Conservation (phyloP, 2,329 filamentous ascomycete genomes). For the Neonectria ditissima region DNA sequence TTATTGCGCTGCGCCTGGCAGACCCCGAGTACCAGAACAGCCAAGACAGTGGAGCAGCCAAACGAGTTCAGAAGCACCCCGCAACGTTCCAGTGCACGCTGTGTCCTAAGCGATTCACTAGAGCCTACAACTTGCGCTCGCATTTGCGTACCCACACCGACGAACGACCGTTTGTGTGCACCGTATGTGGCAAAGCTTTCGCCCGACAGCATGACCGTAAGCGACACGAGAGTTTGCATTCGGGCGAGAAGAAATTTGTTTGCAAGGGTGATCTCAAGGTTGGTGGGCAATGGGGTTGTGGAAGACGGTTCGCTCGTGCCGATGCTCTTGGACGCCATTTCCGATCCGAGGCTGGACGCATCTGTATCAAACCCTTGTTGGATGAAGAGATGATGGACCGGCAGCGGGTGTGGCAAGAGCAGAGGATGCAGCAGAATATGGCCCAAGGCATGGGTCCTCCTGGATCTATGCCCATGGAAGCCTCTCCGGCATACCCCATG, state of each 20-base stretch:
- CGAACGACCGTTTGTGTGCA: slow-evolving; percentile 96
- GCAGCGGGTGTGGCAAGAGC: slow-evolving; percentile 80
- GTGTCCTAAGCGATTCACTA: slow-evolving; percentile 95
- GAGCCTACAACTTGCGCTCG: slow-evolving; percentile 95
- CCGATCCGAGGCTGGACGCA: slow-evolving; percentile 91
- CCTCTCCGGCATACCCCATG: slow-evolving; percentile 68
- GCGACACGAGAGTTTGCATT: slow-evolving; percentile 94
- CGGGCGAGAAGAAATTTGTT: slow-evolving; percentile 98
- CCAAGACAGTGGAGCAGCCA: slow-evolving; percentile 70
- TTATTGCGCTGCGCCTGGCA: slow-evolving; percentile 88
- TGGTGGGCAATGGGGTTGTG: slow-evolving; percentile 90
- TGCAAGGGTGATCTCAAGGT: slow-evolving; percentile 91
- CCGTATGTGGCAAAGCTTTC: slow-evolving; percentile 96
- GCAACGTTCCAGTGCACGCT: slow-evolving; percentile 95
- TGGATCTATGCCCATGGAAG: slow-evolving; percentile 69
- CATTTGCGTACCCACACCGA: slow-evolving; percentile 97
- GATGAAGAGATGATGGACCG: slow-evolving; percentile 92
- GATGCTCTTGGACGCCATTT: slow-evolving; percentile 96
- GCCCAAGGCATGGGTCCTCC: slow-evolving; percentile 68
- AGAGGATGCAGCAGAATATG: slow-evolving; percentile 74
- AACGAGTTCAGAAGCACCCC: slow-evolving; percentile 96
- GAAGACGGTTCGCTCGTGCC: slow-evolving; percentile 90
- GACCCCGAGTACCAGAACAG: slow-evolving; percentile 85
- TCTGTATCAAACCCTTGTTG: slow-evolving; percentile 96
- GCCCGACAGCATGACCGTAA: slow-evolving; percentile 97